Evolutionary conservation across 1,284 basidiomycete species (phyloP).

Genomic region (Takashimella koratensis): DNA sequence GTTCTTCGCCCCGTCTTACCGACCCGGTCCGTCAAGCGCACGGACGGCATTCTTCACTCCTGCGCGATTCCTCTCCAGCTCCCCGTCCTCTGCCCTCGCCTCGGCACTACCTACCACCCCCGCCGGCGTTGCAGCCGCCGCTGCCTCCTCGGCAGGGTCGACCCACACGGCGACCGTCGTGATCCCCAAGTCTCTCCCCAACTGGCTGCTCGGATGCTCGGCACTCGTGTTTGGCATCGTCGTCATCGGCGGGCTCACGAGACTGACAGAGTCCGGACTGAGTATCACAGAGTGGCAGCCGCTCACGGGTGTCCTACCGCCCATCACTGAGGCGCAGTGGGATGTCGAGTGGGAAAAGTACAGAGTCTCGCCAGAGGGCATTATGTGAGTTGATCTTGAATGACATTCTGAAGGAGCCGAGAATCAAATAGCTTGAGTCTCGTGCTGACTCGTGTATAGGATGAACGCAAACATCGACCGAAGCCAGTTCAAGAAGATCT

Average conservation of each 20-base stretch:
- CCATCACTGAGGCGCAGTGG: constrained; percentile 75
- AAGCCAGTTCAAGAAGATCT: constrained; percentile 92
- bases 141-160: background rate
- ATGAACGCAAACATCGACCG: constrained; percentile 83
- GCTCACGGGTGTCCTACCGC: constrained; percentile 84
- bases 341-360: constrained; percentile 91
- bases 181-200: constrained; percentile 65
- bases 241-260: constrained; percentile 92
- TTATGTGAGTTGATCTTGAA: constrained; percentile 61
- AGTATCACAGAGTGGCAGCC: constrained; percentile 99
- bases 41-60: constrained; percentile 17
- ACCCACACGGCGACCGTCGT: constrained; percentile 38
- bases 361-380: constrained; percentile 90
- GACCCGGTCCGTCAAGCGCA: constrained; percentile 5
- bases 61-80: constrained; percentile 4
- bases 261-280: constrained; percentile 94
- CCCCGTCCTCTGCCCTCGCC: background rate
- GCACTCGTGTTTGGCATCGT: constrained; percentile 86
- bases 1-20: constrained; percentile 12
- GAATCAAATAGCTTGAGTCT: no score
- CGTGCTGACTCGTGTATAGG: constrained; percentile 49
- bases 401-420: background rate
- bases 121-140: background rate
- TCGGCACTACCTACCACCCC: background rate
- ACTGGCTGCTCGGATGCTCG: constrained; percentile 80